A percentile compares a stretch with the other conserved stretches of the same genome.
Conservation (phyloP, 2,329 filamentous ascomycete genomes). For the Rugonectria rugulosa region DNA sequence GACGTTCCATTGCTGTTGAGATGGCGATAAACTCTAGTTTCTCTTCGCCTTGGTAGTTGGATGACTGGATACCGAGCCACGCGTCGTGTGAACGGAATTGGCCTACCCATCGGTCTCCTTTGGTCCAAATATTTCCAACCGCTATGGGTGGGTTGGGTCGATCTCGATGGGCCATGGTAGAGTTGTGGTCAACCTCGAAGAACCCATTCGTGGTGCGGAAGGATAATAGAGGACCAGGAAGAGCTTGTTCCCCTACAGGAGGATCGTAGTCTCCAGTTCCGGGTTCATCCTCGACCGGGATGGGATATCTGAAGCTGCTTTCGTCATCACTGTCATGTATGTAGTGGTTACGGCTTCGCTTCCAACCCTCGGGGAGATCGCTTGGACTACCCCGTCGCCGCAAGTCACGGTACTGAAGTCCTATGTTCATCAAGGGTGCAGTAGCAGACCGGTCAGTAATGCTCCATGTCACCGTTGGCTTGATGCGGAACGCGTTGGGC, state of each 20-base stretch:
- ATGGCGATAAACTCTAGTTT: slow-evolving; percentile 54
- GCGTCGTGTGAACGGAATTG: slow-evolving; percentile 53
- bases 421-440: slow-evolving; percentile 47
- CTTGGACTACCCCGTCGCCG: slow-evolving; percentile 43
- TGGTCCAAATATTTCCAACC: slow-evolving; percentile 52
- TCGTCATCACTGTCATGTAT: slow-evolving; percentile 50
- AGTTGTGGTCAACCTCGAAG: slow-evolving; percentile 51
- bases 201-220: slow-evolving; percentile 50
- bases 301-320: slow-evolving; percentile 52
- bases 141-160: slow-evolving; percentile 50
- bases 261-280: slow-evolving; percentile 41
- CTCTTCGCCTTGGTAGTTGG: slow-evolving; percentile 55
- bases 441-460: slow-evolving; percentile 49
- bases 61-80: slow-evolving; percentile 55
- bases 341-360: slow-evolving; percentile 46
- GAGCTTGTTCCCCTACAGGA: slow-evolving; percentile 40
- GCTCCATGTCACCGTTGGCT: slow-evolving; percentile 47
- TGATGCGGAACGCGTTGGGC: slow-evolving; percentile 49
- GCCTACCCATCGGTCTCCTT: slow-evolving; percentile 48
- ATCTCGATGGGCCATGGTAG: slow-evolving; percentile 46
- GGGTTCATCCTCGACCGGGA: slow-evolving; percentile 48
- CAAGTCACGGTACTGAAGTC: slow-evolving; percentile 50
- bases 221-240: slow-evolving; percentile 49
- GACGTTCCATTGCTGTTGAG: slow-evolving; percentile 50
- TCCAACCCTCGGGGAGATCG: slow-evolving; percentile 50